Evolutionary conservation across 768 basidiomycete genomes (phyloP).

Genomic region (Kwoniella newhampshirensis): DNA sequence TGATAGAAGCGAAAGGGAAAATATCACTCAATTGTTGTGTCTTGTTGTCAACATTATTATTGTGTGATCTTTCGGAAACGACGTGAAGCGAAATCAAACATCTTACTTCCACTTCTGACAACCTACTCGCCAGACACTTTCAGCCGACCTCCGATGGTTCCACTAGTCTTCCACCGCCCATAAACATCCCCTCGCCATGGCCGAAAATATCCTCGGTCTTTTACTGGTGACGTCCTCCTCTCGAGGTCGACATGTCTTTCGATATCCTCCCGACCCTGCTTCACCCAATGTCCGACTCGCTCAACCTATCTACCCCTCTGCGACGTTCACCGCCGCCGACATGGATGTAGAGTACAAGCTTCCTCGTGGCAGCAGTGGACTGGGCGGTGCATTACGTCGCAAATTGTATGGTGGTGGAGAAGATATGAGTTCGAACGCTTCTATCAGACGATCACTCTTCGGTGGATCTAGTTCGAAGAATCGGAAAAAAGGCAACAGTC

Average conservation of each 20-base stretch:
- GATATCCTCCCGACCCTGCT: conserved; percentile 76
- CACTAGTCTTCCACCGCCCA: too few species aligned
- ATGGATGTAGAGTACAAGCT: conserved; percentile 12
- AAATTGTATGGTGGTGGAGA: neutral
- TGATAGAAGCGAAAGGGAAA: neutral
- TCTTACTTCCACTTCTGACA: too few species aligned
- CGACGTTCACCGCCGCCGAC: conserved; percentile 34
- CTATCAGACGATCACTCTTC: neutral
- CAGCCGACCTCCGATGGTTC: too few species aligned
- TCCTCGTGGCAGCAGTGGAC: neutral
- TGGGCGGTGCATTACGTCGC: neutral
- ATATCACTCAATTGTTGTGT: conserved; percentile 1
- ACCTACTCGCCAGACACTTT: too few species aligned
- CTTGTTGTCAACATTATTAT: conserved; percentile 1
- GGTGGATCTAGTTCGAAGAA: too few species aligned
- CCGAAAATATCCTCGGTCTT: conserved; percentile 65
- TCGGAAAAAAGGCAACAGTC: neutral
- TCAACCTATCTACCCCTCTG: conserved; percentile 59
- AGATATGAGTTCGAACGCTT: conserved; percentile 2
- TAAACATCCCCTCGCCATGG: conserved; percentile 35
- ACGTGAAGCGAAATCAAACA: conserved; percentile 2
- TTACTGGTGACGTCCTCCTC: conserved; percentile 76
- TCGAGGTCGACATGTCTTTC: conserved; percentile 76
- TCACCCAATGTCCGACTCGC: conserved; percentile 65
- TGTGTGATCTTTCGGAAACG: too few species aligned